Percentiles rank a stretch among this genome's conserved stretches.
phyloP scores from a whole-genome alignment of 768 basidiomycete genomes.

The Suillus luteus region DNA sequence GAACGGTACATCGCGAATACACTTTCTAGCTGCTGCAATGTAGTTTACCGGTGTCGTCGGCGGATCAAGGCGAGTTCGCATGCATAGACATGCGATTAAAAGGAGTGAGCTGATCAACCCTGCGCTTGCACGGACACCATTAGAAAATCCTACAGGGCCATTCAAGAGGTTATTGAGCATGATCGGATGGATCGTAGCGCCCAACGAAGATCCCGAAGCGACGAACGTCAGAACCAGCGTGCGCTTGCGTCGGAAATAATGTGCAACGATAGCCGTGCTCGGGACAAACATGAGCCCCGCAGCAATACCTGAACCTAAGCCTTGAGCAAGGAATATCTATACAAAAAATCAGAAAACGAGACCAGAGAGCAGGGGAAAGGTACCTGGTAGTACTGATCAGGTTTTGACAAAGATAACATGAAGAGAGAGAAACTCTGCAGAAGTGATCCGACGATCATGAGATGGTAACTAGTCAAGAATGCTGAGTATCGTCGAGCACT shows the following conservation, averaged over 20 bases:
- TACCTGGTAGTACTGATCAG: conserved; percentile 46
- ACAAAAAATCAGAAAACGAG: neutral
- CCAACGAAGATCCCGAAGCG: conserved; percentile 39
- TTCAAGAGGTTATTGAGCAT: conserved; percentile 35
- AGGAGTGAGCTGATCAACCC: conserved; percentile 42
- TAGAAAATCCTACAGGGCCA: conserved; percentile 38
- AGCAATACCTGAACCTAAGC: conserved; percentile 47
- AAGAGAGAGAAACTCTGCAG: conserved; percentile 31
- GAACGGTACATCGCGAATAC: conserved; percentile 21
- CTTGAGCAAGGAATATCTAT: conserved; percentile 52
- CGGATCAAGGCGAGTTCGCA: conserved; percentile 44
- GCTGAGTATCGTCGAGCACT: neutral
- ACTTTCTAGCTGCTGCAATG: conserved; percentile 18
- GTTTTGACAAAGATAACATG: conserved; percentile 45
- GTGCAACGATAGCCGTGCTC: conserved; percentile 42
- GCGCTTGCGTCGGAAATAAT: conserved; percentile 45
- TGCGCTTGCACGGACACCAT: conserved; percentile 52
- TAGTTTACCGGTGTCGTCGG: conserved; percentile 21
- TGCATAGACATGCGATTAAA: conserved; percentile 32
- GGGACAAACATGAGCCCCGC: conserved; percentile 51
- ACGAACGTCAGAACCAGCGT: conserved; percentile 47
- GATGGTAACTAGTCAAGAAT: conserved; percentile 3
- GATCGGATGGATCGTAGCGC: conserved; percentile 27
- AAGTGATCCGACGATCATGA: conserved; percentile 20
- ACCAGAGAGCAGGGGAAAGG: conserved; percentile 12